These are phyloP conservation scores for Grosmannia huntii DNA, from an alignment of 2,329 filamentous ascomycete genomes.

Conservation along the genomic window DNA sequence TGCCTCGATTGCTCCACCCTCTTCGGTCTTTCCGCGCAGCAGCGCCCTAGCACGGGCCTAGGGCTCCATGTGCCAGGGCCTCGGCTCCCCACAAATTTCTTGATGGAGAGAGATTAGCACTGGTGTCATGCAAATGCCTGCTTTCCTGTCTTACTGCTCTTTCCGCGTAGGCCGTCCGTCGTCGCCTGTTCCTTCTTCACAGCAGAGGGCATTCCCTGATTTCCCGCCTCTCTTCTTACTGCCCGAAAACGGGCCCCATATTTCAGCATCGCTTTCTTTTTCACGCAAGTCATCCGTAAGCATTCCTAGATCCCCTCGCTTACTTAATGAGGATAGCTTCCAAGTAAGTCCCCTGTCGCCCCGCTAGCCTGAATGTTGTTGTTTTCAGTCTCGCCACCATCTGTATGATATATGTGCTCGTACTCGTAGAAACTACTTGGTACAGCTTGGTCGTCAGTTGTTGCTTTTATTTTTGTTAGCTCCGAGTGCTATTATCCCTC, in stretches of 20 bases:
- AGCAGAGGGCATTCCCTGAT: background rate
- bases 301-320: background rate
- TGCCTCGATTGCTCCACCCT: background rate
- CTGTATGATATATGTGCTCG: background rate
- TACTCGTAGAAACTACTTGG: background rate
- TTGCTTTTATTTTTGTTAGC: background rate
- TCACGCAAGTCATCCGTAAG: background rate
- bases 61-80: no score
- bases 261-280: background rate
- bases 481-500: background rate
- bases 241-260: no score
- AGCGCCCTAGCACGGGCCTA: background rate
- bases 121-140: background rate
- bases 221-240: background rate
- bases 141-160: background rate
- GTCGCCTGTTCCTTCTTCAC: background rate
- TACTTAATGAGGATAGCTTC: constrained; percentile 1
- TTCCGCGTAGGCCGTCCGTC: background rate
- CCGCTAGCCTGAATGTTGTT: background rate
- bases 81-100: background rate
- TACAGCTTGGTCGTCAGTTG: background rate
- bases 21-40: background rate
- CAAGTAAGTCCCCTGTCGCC: background rate
- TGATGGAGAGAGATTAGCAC: background rate
- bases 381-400: background rate